Conservation (phyloP, 805 yeast species). For the Blastobotrys peoriensis region DNA sequence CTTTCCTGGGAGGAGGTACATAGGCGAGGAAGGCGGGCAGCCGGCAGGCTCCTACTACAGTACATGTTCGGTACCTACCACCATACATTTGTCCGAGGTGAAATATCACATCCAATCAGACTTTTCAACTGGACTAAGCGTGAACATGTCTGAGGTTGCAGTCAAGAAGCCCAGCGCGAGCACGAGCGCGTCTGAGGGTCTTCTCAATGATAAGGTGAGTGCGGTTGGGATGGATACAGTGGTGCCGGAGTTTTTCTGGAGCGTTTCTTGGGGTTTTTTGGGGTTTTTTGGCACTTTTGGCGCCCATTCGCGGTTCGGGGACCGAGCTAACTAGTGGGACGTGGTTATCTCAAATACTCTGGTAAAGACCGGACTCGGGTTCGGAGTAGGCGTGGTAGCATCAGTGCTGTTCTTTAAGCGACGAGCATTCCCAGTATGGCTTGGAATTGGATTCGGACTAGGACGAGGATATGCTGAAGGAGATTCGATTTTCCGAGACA, state of each 20-base stretch:
- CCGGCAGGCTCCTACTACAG: too few species aligned
- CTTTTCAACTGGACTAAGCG: not conserved
- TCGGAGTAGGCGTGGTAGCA: constrained; percentile 92
- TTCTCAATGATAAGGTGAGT: constrained; percentile 34
- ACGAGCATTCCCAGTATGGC: constrained; percentile 96
- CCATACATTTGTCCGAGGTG: too few species aligned
- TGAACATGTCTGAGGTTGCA: not conserved
- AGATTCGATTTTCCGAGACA: constrained; percentile 80
- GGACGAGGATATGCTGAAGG: constrained; percentile 99
- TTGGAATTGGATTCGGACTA: constrained; percentile 94
- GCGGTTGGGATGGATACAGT: too few species aligned
- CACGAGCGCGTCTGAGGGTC: constrained; percentile 24
- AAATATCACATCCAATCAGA: not conserved
- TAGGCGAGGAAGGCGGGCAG: too few species aligned
- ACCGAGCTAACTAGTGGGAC: constrained; percentile 60
- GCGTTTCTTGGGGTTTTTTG: constrained; percentile 2
- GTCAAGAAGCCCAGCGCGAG: constrained; percentile 4
- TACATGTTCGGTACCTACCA: too few species aligned
- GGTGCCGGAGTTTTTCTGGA: too few species aligned
- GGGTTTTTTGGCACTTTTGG: not conserved
- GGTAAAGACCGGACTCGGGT: constrained; percentile 92
- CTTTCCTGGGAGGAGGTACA: too few species aligned
- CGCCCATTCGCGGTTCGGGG: not conserved
- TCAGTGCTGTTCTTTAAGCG: constrained; percentile 87
- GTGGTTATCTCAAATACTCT: constrained; percentile 89